Evolutionary conservation across 306 rosid species (phyloP).

Genomic region (Ammopiptanthus mongolicus): DNA sequence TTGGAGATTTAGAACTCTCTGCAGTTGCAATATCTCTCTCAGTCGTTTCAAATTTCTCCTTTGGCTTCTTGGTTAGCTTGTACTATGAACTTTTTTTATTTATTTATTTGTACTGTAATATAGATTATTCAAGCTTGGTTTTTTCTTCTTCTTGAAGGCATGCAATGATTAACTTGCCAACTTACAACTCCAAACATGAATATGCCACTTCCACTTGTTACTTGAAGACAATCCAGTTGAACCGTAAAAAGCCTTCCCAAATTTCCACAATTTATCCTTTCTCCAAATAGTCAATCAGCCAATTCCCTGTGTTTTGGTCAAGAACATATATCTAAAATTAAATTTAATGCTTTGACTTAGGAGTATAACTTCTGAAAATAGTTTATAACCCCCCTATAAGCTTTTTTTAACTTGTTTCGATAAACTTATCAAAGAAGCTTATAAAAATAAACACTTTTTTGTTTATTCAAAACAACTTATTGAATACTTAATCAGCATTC

Average conservation of each 20-base stretch:
- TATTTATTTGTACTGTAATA: neutral
- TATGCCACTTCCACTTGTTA: neutral
- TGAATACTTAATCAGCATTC: too few relatives aligned
- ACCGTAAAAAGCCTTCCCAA: neutral
- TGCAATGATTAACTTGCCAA: neutral
- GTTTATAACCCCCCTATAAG: too few relatives aligned
- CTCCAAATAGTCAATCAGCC: neutral
- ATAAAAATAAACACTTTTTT: too few relatives aligned
- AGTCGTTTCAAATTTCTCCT: conserved; percentile 72
- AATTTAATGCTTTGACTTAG: neutral
- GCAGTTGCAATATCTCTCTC: conserved; percentile 75
- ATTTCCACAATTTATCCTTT: neutral
- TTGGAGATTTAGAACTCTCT: conserved; percentile 76
- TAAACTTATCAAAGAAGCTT: too few relatives aligned
- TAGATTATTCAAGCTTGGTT: neutral
- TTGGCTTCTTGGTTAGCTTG: conserved; percentile 80
- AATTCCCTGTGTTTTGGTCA: neutral
- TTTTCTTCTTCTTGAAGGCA: neutral
- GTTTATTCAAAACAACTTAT: too few relatives aligned
- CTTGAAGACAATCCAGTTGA: neutral
- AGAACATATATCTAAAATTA: neutral
- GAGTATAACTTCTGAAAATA: too few relatives aligned
- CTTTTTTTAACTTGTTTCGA: too few relatives aligned
- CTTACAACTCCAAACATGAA: neutral
- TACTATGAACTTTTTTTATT: neutral